Conservation (phyloP, 805 yeast species). For the Saccharomycopsis javanensis region DNA sequence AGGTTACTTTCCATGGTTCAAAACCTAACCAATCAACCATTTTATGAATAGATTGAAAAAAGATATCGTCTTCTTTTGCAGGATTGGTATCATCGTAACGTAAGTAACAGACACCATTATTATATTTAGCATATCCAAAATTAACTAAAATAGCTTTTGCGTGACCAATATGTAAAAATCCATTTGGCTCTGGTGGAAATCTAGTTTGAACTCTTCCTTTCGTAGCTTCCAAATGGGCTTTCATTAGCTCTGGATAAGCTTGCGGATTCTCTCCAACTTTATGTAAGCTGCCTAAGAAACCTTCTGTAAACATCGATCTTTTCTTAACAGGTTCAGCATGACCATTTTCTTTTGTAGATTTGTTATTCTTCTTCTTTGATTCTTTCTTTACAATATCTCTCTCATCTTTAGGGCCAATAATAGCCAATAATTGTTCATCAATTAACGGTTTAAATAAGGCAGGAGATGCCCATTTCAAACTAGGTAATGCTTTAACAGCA, state of each 20-base stretch:
- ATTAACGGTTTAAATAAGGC: slow-evolving; percentile 76
- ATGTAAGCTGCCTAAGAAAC: slow-evolving; percentile 90
- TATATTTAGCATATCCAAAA: slow-evolving; percentile 89
- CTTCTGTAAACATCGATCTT: slow-evolving; percentile 87
- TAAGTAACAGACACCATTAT: slow-evolving; percentile 81
- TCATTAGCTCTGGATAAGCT: slow-evolving; percentile 74
- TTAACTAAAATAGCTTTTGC: slow-evolving; percentile 96
- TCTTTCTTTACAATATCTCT: slow-evolving; percentile 77
- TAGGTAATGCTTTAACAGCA: slow-evolving; percentile 61
- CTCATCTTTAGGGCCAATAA: slow-evolving; percentile 93
- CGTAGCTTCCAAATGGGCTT: slow-evolving; percentile 67
- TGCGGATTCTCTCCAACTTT: slow-evolving; percentile 95
- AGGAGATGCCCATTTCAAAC: slow-evolving; percentile 88
- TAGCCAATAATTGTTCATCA: slow-evolving; percentile 61
- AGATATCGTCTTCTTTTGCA: slow-evolving; percentile 93
- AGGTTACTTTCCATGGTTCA: slow-evolving; percentile 86
- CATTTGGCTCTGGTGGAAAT: slow-evolving; percentile 99
- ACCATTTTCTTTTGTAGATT: slow-evolving; percentile 21
- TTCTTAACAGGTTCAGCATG: slow-evolving; percentile 21
- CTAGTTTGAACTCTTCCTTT: slow-evolving; percentile 82
- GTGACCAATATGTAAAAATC: slow-evolving; percentile 95
- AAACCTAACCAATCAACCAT: slow-evolving; percentile 94
- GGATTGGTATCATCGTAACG: slow-evolving; percentile 98
- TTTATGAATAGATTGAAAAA: slow-evolving; percentile 71
- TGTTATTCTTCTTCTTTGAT: slow-evolving; percentile 42